phyloP scores from a whole-genome alignment of 495 filamentous ascomycete species.

The Tuber borchii region DNA sequence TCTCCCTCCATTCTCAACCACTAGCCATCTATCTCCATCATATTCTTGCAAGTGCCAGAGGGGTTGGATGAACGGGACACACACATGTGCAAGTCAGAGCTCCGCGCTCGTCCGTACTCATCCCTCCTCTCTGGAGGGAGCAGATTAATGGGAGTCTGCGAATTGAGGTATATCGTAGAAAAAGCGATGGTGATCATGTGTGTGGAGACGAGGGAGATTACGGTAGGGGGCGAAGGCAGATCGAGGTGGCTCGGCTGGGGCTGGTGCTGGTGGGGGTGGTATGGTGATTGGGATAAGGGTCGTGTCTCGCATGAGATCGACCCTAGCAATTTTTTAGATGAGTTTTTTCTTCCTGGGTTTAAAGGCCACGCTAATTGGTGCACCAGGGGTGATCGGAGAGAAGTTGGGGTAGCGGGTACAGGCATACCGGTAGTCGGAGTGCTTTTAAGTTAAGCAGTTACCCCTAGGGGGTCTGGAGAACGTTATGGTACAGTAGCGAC shows the following conservation, averaged over 20 bases:
- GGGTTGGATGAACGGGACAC: slow-evolving; percentile 21
- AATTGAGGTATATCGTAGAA: slow-evolving; percentile 7
- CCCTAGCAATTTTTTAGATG: slow-evolving; percentile 37
- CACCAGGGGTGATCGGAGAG: slow-evolving; percentile 5
- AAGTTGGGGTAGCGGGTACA: not conserved
- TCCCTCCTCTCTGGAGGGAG: slow-evolving; percentile 6
- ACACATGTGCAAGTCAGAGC: slow-evolving; percentile 36
- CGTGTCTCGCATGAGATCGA: slow-evolving; percentile 27
- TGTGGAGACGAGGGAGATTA: slow-evolving; percentile 27
- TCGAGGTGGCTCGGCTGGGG: slow-evolving; percentile 29
- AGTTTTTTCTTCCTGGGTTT: slow-evolving; percentile 20
- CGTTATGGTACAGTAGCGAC: not conserved
- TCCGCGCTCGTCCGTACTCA: slow-evolving; percentile 37
- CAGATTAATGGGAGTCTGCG: slow-evolving; percentile 2
- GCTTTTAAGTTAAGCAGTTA: not conserved
- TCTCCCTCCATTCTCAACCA: slow-evolving; percentile 22
- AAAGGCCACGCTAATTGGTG: slow-evolving; percentile 32
- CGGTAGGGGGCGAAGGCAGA: slow-evolving; percentile 22
- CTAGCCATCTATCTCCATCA: slow-evolving; percentile 8
- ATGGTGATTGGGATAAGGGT: slow-evolving; percentile 18
- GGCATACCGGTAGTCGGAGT: not conserved
- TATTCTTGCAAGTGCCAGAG: slow-evolving; percentile 16
- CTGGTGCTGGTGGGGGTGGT: slow-evolving; percentile 27
- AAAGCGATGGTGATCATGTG: slow-evolving; percentile 9
- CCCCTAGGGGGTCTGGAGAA: not conserved